Evolutionary conservation across 1,139 yeast genomes (phyloP).

Genomic region (Debaryomyces fabryi): DNA sequence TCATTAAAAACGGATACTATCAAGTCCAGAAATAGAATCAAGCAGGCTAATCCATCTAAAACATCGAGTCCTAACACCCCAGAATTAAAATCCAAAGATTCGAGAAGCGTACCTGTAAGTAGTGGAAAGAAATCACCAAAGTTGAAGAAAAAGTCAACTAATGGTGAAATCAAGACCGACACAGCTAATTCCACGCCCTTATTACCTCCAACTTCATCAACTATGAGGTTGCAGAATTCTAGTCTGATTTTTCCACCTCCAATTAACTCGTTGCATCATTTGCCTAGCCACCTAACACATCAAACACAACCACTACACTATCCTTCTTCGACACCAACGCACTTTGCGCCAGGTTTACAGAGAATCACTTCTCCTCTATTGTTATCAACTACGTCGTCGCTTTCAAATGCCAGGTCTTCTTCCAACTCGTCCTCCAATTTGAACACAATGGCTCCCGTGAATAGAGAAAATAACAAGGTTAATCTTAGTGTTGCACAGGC

Average conservation of each 20-base stretch:
- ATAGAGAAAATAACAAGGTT: conserved; percentile 10
- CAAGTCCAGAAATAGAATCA: conserved; percentile 82
- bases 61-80: conserved; percentile 48
- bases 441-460: conserved; percentile 11
- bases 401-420: conserved; percentile 39
- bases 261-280: conserved; percentile 13
- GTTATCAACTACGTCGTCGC: conserved; percentile 48
- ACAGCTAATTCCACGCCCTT: conserved; percentile 30
- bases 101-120: conserved; percentile 12
- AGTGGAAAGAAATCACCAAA: conserved; percentile 38
- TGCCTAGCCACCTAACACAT: conserved; percentile 36
- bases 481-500: conserved; percentile 37
- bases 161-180: conserved; percentile 15
- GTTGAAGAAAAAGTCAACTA: conserved; percentile 25
- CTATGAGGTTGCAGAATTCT: conserved; percentile 8
- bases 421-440: conserved; percentile 12
- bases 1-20: conserved; percentile 90
- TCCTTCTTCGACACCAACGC: conserved; percentile 71
- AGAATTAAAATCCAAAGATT: conserved; percentile 45
- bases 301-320: conserved; percentile 62
- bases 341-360: conserved; percentile 66
- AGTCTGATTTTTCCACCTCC: conserved; percentile 13
- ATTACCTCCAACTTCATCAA: conserved; percentile 27
- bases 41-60: conserved; percentile 43
- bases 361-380: conserved; percentile 67